Evolutionary conservation across 768 basidiomycete genomes (phyloP), one percentile per base, ranked within the genome.

Genomic region (Hericium alpestre): DNA sequence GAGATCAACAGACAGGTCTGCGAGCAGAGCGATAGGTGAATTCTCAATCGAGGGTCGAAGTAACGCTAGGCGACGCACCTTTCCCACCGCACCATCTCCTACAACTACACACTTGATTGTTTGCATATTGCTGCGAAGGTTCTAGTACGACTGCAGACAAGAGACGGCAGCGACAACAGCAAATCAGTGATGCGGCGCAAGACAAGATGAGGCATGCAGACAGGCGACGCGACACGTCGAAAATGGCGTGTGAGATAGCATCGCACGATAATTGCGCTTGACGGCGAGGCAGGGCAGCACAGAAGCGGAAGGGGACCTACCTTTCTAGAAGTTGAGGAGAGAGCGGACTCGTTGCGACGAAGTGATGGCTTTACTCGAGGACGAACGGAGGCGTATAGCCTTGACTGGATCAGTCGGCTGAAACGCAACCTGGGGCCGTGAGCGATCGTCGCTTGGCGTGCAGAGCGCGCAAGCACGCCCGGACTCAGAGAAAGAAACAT

Each of bases 71-170:
- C 59, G 61, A 74, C 87, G 65, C 68, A 93, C 93, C 87, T 96
- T 96, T 76, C 93, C 93, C 63, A 95, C 93, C 66, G 93, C 93
- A 86, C 93, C 93, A 78, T 95, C 93, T 68, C 93, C 93, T 63
- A 95, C 93, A 56, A 93, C 93, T 69, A 95, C 93, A 73, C 93
- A 94, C 76, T 96, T 95, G 71, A 95, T 96, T 56, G 93, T 96
- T 71, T 96, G 93, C 93, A 95, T 95, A 56, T 58, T 37, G 27
- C 40, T 27, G 25, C 25, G 18, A 7, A n/a, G 11, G 54, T 13
- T 46, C 43, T 54, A 46, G 23, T 22, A 20, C 9, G 22, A 47
- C 23, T 25, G 38, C 54, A 43, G 54, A 4, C 11, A 20, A 38
- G 37, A 23, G 25, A 25, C 4, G 38, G 54, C 38, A 32, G 32